phyloP scores from a whole-genome alignment of 2,329 filamentous ascomycete genomes.

The Arthrobotrys musiformis region DNA sequence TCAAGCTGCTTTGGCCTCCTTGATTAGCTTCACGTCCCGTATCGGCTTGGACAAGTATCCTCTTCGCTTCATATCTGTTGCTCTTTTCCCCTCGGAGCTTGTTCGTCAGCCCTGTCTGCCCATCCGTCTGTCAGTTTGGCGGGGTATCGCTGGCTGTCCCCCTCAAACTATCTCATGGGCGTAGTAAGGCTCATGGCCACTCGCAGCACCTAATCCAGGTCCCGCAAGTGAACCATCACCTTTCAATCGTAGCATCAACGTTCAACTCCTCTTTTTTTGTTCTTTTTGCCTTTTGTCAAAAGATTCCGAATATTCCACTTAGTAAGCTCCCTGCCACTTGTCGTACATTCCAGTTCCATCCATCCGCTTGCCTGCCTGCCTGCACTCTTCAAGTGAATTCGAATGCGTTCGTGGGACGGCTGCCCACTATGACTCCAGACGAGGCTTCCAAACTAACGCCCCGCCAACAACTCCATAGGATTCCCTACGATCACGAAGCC shows the following conservation, averaged over 20 bases:
- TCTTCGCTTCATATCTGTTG: not conserved
- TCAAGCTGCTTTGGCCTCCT: not conserved
- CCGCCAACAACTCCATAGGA: constrained; percentile 47
- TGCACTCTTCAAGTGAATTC: not conserved
- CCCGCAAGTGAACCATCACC: not conserved
- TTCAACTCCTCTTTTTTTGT: too few species aligned
- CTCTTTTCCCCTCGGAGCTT: not conserved
- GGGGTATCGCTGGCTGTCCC: constrained; percentile 22
- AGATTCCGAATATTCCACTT: not conserved
- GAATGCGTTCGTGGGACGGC: not conserved
- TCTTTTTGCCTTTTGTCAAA: too few species aligned
- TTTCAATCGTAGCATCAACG: too few species aligned
- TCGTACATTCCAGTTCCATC: constrained; percentile 17
- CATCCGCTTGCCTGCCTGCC: not conserved
- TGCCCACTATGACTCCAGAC: constrained; percentile 40
- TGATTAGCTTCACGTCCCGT: not conserved
- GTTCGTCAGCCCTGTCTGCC: constrained; percentile 13
- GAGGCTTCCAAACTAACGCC: constrained; percentile 46
- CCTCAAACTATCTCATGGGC: constrained; percentile 41
- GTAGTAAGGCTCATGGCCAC: not conserved
- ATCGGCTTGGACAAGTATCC: constrained; percentile 6
- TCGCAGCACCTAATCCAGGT: constrained; percentile 13
- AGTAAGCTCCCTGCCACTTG: constrained; percentile 44
- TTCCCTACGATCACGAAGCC: constrained; percentile 35
- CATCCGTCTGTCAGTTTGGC: not conserved